A percentile compares a stretch with the other conserved stretches of the same genome.
Conservation (phyloP, 305 asterid species). For the Caryopteris hybrid region DNA sequence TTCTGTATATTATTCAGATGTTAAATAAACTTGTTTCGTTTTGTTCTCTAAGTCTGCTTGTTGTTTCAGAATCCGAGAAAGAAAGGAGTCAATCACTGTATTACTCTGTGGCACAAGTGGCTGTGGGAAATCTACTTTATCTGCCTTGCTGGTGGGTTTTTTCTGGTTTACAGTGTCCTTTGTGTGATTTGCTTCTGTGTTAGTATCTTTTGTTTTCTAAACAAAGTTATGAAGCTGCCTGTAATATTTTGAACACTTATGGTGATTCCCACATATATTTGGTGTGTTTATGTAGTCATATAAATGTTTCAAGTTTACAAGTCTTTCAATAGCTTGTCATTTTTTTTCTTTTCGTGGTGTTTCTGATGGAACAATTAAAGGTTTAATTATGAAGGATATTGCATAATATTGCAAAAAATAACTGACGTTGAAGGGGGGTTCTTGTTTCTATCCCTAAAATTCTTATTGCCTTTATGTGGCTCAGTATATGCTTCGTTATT, state of each 20-base stretch:
- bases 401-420: background rate
- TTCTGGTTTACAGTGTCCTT: slow-evolving; percentile 3
- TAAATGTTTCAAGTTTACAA: background rate
- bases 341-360: background rate
- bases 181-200: background rate
- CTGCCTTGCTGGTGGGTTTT: slow-evolving; percentile 78
- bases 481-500: background rate
- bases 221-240: background rate
- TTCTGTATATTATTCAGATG: background rate
- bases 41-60: slow-evolving; percentile 14
- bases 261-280: background rate
- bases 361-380: background rate
- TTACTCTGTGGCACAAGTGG: slow-evolving; percentile 94
- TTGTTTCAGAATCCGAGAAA: slow-evolving; percentile 71
- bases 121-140: slow-evolving; percentile 95
- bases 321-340: background rate
- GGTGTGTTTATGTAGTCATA: background rate
- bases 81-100: slow-evolving; percentile 80
- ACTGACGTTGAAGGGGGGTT: background rate
- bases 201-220: background rate
- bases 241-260: background rate
- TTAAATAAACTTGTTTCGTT: slow-evolving; percentile 4
- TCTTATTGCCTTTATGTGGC: slow-evolving; percentile 4
- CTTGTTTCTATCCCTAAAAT: slow-evolving; percentile 1
- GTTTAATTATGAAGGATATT: background rate